A percentile compares a stretch with the other conserved stretches of the same genome.
Conservation (phyloP, 2,329 filamentous ascomycete species). For the Phoma sp. region DNA sequence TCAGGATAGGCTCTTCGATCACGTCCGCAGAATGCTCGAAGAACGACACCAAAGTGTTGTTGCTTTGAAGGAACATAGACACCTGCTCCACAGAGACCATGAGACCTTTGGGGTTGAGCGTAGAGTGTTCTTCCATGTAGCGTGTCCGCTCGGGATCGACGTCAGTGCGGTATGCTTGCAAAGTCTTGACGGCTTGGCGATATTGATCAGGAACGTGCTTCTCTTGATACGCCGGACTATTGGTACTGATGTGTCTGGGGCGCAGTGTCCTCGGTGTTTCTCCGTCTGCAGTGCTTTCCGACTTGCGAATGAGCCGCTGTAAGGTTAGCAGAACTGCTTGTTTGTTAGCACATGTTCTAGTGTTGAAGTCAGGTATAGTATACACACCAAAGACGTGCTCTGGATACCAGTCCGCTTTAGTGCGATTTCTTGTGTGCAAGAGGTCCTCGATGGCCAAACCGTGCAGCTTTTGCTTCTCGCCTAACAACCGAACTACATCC, state of each 20-base stretch:
- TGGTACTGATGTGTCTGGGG: slow-evolving; percentile 36
- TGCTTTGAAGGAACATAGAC: slow-evolving; percentile 83
- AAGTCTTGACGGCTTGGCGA: slow-evolving; percentile 60
- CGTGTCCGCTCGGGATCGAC: slow-evolving; percentile 81
- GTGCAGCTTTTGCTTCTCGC: slow-evolving; percentile 78
- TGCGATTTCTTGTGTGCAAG: slow-evolving; percentile 82
- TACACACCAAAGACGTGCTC: slow-evolving; percentile 66
- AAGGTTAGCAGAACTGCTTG: slow-evolving; percentile 70
- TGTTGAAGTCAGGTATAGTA: neutral
- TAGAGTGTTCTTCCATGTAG: slow-evolving; percentile 86
- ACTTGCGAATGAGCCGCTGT: slow-evolving; percentile 73
- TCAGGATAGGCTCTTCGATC: slow-evolving; percentile 80
- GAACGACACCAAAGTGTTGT: slow-evolving; percentile 93
- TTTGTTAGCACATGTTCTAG: neutral
- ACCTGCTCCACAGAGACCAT: slow-evolving; percentile 92
- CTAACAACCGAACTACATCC: slow-evolving; percentile 85
- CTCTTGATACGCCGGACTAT: slow-evolving; percentile 8
- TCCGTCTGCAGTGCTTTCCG: slow-evolving; percentile 49
- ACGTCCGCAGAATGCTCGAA: slow-evolving; percentile 89
- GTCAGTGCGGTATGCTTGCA: slow-evolving; percentile 84
- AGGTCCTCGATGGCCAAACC: slow-evolving; percentile 85
- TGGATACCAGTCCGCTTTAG: slow-evolving; percentile 86
- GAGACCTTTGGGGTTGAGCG: slow-evolving; percentile 70
- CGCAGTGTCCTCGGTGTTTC: slow-evolving; percentile 25
- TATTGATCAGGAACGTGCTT: slow-evolving; percentile 15